Evolutionary conservation across 495 filamentous ascomycete species (phyloP).

Genomic region (Hyaloscypha bicolor): DNA sequence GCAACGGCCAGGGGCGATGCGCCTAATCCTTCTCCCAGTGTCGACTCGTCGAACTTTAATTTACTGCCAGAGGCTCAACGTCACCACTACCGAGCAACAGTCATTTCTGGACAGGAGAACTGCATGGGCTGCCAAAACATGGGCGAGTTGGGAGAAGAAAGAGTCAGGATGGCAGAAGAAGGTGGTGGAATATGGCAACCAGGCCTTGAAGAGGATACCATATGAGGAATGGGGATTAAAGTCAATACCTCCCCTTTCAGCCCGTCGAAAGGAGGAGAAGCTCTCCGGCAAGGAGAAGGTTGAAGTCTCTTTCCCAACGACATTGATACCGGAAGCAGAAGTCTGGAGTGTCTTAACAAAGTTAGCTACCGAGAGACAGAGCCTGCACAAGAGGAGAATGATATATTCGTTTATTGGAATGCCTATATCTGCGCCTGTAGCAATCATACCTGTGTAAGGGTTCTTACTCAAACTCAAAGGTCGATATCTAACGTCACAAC

Average conservation of each 20-base stretch:
- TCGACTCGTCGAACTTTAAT: conserved; percentile 89
- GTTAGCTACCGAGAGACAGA: conserved; percentile 78
- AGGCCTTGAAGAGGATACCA: conserved; percentile 80
- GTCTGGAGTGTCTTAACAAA: conserved; percentile 61
- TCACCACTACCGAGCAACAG: conserved; percentile 46
- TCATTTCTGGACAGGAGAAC: conserved; percentile 66
- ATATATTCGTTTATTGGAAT: conserved; percentile 79
- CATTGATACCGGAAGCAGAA: conserved; percentile 62
- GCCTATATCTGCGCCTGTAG: conserved; percentile 83
- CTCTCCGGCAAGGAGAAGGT: conserved; percentile 65
- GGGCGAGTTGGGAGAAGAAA: conserved; percentile 83
- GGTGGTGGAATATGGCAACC: conserved; percentile 84
- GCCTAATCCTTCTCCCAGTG: conserved; percentile 92
- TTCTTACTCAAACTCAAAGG: background rate
- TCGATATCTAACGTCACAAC: conserved; percentile 7
- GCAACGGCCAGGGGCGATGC: conserved; percentile 58
- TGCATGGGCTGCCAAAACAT: conserved; percentile 68
- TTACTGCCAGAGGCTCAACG: conserved; percentile 78
- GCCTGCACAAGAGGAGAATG: conserved; percentile 73
- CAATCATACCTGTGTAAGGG: conserved; percentile 80
- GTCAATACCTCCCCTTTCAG: conserved; percentile 83
- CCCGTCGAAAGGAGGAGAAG: conserved; percentile 62
- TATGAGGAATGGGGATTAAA: conserved; percentile 98
- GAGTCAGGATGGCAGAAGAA: conserved; percentile 85
- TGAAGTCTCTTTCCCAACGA: conserved; percentile 75